These are phyloP conservation scores for Phyllosticta ampelicida DNA, from an alignment of 2,329 filamentous ascomycete species.

Conservation along the genomic window DNA sequence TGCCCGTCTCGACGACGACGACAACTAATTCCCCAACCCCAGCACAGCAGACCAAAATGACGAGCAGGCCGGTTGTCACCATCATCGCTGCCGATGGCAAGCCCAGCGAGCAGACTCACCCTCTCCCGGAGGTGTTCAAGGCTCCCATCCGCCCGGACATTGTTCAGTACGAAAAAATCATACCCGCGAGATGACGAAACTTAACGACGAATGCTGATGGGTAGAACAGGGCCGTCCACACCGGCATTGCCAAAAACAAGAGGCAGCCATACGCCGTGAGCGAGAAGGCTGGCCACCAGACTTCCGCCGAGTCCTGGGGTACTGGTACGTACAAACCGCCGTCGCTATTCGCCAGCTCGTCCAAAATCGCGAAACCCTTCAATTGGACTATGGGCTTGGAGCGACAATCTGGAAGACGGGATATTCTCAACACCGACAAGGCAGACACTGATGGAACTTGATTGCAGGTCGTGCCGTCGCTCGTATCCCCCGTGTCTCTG, in stretches of 20 bases:
- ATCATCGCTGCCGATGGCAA: conserved; percentile 95
- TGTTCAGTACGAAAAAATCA: conserved; percentile 58
- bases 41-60: conserved; percentile 26
- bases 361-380: conserved; percentile 14
- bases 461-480: conserved; percentile 85
- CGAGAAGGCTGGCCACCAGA: conserved; percentile 99
- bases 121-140: conserved; percentile 94
- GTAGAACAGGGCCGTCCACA: conserved; percentile 62
- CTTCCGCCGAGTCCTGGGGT: conserved; percentile 99
- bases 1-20: conserved; percentile 5
- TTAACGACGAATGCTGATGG: conserved; percentile 23
- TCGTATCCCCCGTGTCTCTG: conserved; percentile 99
- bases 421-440: background rate
- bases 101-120: conserved; percentile 77
- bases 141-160: conserved; percentile 97
- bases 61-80: conserved; percentile 93
- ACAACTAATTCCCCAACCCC: conserved; percentile 7
- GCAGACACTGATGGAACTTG: conserved; percentile 8
- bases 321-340: conserved; percentile 60
- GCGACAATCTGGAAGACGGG: background rate
- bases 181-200: background rate
- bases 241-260: conserved; percentile 99
- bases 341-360: conserved; percentile 4
- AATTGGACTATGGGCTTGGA: conserved; percentile 8
- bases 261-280: conserved; percentile 98